Conservation (phyloP, 305 asterid genomes). For the Ilex paraguariensis region DNA sequence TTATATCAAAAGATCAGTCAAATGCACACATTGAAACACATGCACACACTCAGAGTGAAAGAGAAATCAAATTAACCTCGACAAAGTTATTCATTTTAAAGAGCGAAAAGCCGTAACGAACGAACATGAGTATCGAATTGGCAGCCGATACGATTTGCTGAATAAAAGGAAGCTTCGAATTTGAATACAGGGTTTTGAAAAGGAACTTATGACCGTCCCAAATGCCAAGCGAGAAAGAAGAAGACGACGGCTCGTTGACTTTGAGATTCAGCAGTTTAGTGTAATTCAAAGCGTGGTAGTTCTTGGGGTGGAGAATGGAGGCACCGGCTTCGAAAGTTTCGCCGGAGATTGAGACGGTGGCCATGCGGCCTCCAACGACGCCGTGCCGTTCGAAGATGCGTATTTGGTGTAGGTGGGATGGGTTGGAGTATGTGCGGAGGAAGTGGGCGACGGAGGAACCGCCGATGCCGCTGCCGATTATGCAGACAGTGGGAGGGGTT, state of each 20-base stretch:
- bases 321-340: slow-evolving; percentile 93
- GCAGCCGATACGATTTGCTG: slow-evolving; percentile 42
- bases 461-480: slow-evolving; percentile 91
- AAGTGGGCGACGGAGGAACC: slow-evolving; percentile 93
- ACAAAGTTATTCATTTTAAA: slow-evolving; percentile 60
- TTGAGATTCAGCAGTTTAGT: slow-evolving; percentile 45
- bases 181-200: slow-evolving; percentile 51
- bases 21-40: background rate
- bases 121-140: slow-evolving; percentile 44
- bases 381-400: slow-evolving; percentile 60
- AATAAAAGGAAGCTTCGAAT: slow-evolving; percentile 41
- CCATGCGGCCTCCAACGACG: slow-evolving; percentile 87
- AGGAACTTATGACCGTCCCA: slow-evolving; percentile 73
- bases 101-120: slow-evolving; percentile 76
- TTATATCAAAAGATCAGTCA: slow-evolving; percentile 7
- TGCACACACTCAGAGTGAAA: background rate
- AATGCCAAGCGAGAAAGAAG: slow-evolving; percentile 57
- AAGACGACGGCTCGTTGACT: slow-evolving; percentile 31
- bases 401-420: slow-evolving; percentile 33
- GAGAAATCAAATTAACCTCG: slow-evolving; percentile 35
- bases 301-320: slow-evolving; percentile 91
- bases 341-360: slow-evolving; percentile 67
- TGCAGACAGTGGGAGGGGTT: slow-evolving; percentile 40
- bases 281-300: slow-evolving; percentile 63
- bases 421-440: slow-evolving; percentile 65